Percentiles rank a stretch among this genome's conserved stretches.
These are phyloP conservation scores for Pythium insidiosum DNA, from an alignment of 352 stramenopile species.

Conservation along the genomic window DNA sequence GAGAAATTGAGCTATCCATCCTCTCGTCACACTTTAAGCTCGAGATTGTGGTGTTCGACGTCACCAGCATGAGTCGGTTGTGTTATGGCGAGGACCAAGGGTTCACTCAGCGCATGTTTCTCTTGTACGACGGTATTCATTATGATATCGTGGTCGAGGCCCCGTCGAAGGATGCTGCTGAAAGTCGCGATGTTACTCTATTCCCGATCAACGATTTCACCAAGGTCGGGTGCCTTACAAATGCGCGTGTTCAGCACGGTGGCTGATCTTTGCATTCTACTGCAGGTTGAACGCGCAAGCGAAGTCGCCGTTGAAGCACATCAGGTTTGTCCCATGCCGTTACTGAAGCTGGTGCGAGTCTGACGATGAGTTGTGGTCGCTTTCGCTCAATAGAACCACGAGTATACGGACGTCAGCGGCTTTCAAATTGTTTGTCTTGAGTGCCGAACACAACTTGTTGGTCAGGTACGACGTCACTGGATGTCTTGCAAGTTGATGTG, in stretches of 20 bases:
- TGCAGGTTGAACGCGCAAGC: slow-evolving; percentile 67
- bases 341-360: no score
- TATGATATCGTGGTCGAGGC: slow-evolving; percentile 77
- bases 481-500: no score
- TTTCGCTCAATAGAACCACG: slow-evolving; percentile 39
- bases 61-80: slow-evolving; percentile 77
- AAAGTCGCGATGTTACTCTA: slow-evolving; percentile 48
- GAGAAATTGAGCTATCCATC: slow-evolving; percentile 84
- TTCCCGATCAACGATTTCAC: slow-evolving; percentile 81
- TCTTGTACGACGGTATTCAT: slow-evolving; percentile 83
- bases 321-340: slow-evolving; percentile 23
- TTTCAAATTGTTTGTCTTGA: slow-evolving; percentile 72
- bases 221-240: no score
- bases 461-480: no score
- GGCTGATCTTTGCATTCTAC: no score
- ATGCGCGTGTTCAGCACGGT: no score
- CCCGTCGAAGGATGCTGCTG: slow-evolving; percentile 28
- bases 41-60: slow-evolving; percentile 82
- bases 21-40: slow-evolving; percentile 67
- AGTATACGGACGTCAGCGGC: slow-evolving; percentile 64
- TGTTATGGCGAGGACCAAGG: slow-evolving; percentile 80
- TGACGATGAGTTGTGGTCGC: no score
- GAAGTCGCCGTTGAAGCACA: slow-evolving; percentile 77
- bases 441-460: slow-evolving; percentile 55
- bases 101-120: slow-evolving; percentile 76